phyloP scores from a whole-genome alignment of 2,329 filamentous ascomycete species.

The Emergomyces africanus region DNA sequence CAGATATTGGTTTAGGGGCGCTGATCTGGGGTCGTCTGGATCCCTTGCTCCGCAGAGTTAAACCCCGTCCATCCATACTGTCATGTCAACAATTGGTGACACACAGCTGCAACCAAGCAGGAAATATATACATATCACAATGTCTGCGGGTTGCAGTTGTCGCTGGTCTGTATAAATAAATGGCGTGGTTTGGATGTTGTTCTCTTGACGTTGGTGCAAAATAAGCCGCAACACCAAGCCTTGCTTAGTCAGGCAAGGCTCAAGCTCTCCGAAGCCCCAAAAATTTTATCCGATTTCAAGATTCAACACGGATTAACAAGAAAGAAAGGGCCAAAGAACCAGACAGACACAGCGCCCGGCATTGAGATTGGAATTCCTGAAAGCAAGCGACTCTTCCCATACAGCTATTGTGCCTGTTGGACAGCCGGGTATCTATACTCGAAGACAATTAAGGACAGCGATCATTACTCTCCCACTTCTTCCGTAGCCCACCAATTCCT shows the following conservation, averaged over 20 bases:
- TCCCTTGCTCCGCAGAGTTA: slow-evolving; percentile 51
- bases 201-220: too few species aligned
- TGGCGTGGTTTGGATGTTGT: neutral
- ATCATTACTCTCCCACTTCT: neutral
- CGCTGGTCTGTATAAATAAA: neutral
- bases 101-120: neutral
- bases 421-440: neutral
- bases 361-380: neutral
- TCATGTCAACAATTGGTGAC: neutral
- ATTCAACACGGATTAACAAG: neutral
- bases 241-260: neutral
- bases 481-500: too few species aligned
- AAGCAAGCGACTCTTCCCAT: too few species aligned
- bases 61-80: slow-evolving; percentile 42
- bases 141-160: neutral
- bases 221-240: neutral
- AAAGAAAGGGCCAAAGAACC: neutral
- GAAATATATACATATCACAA: neutral
- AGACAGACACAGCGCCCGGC: neutral
- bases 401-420: neutral
- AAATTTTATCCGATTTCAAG: neutral
- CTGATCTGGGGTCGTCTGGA: slow-evolving; percentile 45
- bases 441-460: neutral
- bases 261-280: neutral
- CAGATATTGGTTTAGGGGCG: slow-evolving; percentile 44